Base-by-base conservation (phyloP, 2,329 filamentous ascomycete species). In the Fusarium acutatum region DNA sequence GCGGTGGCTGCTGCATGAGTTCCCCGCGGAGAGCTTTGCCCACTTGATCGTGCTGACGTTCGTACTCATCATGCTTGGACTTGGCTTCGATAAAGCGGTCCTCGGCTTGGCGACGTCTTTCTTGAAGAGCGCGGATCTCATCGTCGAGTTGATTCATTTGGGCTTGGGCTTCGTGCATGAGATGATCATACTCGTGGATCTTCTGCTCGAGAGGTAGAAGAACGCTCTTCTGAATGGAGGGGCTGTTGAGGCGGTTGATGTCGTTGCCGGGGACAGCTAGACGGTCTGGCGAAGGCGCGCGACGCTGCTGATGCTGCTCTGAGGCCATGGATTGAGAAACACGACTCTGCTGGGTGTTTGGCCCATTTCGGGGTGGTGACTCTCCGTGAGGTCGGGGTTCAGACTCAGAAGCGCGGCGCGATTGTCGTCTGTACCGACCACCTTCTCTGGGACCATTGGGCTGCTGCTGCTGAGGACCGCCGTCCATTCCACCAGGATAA, bases 181-280 rank as follows among this genome's bases (percentile, higher is more conserved):
- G 76, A 47, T 72, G 77, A 20, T 81, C 78, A 77, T 86, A 86
- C 80, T 86, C 83, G 53, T 79, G 78, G 46, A 86, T 82, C 78
- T 86, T 86, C 58, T 81, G 80, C 67, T 85, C 83, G 1, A 86
- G 83, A 10, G 84, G 84, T 67, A 84, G 82, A 38, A 86, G 82
- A 64, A 86, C 84, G 72, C 79, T 84, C 68, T 83, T 80, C 59
- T 81, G 75, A 56, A 86, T 81, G 75, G 81, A 84, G 24, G 84
- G 84, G 67, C 82, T 85, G 70, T 84, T 82, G 64, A 86, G 79
- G n/a, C 84, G 84, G 70, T 80, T 80, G 77, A 86, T 83, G 49
- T 74, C 60, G 26, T 63, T 65, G 43, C 75, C 74, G 10, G 73
- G 72, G 9, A 73, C 57, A 40, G 66, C 64, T 30, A 69, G 66